phyloP scores from a whole-genome alignment of 805 yeast genomes.

The Hanseniaspora lindneri region DNA sequence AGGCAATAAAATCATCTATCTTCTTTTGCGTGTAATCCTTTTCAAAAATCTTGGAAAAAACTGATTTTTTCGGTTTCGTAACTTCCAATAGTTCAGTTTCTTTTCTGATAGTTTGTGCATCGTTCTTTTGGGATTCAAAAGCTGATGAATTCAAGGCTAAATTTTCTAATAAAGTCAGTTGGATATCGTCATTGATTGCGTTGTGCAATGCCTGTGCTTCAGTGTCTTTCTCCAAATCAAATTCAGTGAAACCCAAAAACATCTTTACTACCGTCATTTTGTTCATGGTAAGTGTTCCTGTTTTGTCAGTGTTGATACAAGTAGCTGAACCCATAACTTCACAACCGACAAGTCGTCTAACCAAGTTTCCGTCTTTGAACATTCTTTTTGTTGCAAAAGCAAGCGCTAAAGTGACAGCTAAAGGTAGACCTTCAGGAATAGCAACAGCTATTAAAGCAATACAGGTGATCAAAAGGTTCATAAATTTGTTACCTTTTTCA shows the following conservation, averaged over 20 bases:
- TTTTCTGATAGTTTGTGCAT: slow-evolving; percentile 14
- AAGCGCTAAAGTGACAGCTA: slow-evolving; percentile 90
- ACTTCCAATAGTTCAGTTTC: slow-evolving; percentile 24
- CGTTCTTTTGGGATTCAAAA: slow-evolving; percentile 51
- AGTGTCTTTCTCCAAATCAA: slow-evolving; percentile 37
- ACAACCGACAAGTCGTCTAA: slow-evolving; percentile 85
- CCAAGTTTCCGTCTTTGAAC: slow-evolving; percentile 92
- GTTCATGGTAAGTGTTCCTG: slow-evolving; percentile 93
- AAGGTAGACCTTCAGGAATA: slow-evolving; percentile 97
- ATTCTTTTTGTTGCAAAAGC: slow-evolving; percentile 97
- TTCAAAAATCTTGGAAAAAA: slow-evolving; percentile 13
- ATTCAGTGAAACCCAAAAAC: slow-evolving; percentile 45
- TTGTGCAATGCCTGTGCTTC: slow-evolving; percentile 15
- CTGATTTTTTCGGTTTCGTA: slow-evolving; percentile 19
- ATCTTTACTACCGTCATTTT: slow-evolving; percentile 83
- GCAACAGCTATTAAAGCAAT: slow-evolving; percentile 93
- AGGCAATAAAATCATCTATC: slow-evolving; percentile 4
- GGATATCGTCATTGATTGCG: slow-evolving; percentile 10
- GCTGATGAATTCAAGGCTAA: slow-evolving; percentile 78
- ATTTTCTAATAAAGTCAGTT: slow-evolving; percentile 37
- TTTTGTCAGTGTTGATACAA: slow-evolving; percentile 91
- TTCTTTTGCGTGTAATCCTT: slow-evolving; percentile 18
- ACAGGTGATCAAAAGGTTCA: slow-evolving; percentile 79
- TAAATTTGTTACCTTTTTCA: slow-evolving; percentile 69
- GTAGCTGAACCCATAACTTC: slow-evolving; percentile 99